Evolutionary conservation across 371 early-diverging fungal genomes (phyloP), one percentile per base, ranked within the genome.

Genomic region (Lichtheimia ornata): DNA sequence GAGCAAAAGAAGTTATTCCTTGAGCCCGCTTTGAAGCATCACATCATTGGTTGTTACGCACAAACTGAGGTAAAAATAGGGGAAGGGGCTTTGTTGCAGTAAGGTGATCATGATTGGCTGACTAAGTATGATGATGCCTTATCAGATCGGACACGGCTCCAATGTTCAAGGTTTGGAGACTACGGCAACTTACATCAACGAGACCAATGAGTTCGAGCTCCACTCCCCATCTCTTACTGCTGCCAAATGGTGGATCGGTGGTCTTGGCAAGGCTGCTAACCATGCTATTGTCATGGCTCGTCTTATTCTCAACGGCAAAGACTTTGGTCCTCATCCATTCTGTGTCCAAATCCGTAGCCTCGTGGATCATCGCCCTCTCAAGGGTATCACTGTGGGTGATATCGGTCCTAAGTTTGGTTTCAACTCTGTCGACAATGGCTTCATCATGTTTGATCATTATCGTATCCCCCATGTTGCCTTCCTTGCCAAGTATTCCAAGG

Each of bases 241-340:
- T 9, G 72, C 82, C 61, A 97, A 97, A 69, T 95, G 93, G 88
- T 97, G 97, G 97, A 89, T 92, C 53, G 97, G 97, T 52, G 91
- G 92, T 43, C 70, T 85, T 14, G 88, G 84, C 43, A 83, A 82
- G 56, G 74, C 74, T 24, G 82, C 85, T 7, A 97, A 89, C 47
- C 93, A 95, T 72, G 91, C 92, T 5, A 82, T 91, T 61, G 93
- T 97, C 11, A 91, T 92, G 86, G 96, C 96, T 14, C 88, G 89
- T 61, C 71, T 97, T 53, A 83, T 92, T 30, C 85, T 93, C 40
- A 78, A 87, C 24, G 93, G 90, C 50, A 90, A 91, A 62, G 81
- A 85, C 64, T 83, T 85, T 70, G 97, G 96, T 5, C 86, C 91
- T 0, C 93, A 94, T 65, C 89, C 91, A 4, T 93, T 97, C 69